Evolutionary conservation across 805 yeast species (phyloP), one percentile per base, ranked within the genome.

Genomic region (Zygotorulaspora chibaensis): DNA sequence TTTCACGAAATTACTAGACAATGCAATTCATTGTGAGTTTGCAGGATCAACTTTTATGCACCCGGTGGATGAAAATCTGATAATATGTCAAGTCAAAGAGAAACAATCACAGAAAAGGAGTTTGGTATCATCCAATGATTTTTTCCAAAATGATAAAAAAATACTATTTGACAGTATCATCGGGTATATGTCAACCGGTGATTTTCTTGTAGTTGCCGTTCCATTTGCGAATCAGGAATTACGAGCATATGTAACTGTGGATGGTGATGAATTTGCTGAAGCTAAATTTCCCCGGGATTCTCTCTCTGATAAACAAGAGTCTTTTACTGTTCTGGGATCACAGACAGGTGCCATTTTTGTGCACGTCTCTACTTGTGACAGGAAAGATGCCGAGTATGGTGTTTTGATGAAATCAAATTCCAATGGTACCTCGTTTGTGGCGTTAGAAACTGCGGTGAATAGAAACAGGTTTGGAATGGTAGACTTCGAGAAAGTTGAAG

Each of bases 391-490:
- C 8, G 93, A 87, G 57, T 82, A 63, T 62, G 99, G 99, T 13
- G 73, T 87, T 0, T 67, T 93, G 15, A 71, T 93, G 59, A 91
- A 91, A 59, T 87, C 96, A 2, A 90, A 91, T 65, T 87, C 85
- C 15, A 87, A 88, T 56, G 99, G 99, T 50, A 88, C 97, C 0
- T 79, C 84, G 5, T 90, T 87, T 61, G 87, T 84, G 2, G 68
- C 80, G 31, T 70, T 89, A 2, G 72, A 84, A 48, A 76, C 74
- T 8, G 67, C 78, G 46, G 96, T 88, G 13, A 93, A 90, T 65
- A 74, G 97, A 54, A 80, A 89, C 53, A 47, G 51, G 4, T 56
- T 53, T 3, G 98, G 96, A 0, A 89, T 66, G 67, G 96, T 87
- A 43, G 99, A 91, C 66, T 91, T 83, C 65, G 98, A 93, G 59